Percentiles rank a stretch among this genome's conserved stretches.
Evolutionary conservation across 495 filamentous ascomycete species (phyloP).

Genomic region (Aspergillus asperescens): DNA sequence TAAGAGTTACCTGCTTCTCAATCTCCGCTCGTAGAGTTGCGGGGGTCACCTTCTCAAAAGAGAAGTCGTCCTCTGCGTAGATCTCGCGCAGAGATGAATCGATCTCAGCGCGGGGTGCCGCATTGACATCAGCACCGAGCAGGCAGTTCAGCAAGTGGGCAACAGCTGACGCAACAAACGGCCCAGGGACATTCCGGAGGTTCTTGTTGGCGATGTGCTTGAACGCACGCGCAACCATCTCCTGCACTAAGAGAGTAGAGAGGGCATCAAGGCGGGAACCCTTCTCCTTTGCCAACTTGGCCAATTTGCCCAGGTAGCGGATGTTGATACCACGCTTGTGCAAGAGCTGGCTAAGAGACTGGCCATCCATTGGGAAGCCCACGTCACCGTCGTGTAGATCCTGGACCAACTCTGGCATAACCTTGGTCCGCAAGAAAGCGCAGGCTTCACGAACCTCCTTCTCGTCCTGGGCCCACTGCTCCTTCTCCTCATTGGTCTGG

Average conservation of each 20-base stretch:
- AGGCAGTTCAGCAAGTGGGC: constrained; percentile 94
- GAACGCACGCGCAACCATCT: constrained; percentile 90
- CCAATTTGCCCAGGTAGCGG: constrained; percentile 85
- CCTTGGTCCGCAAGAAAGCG: constrained; percentile 64
- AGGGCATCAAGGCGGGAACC: constrained; percentile 71
- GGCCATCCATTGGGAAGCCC: constrained; percentile 96
- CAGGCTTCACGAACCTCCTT: constrained; percentile 80
- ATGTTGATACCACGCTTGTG: constrained; percentile 98
- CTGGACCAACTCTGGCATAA: constrained; percentile 69
- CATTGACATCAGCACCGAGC: constrained; percentile 71
- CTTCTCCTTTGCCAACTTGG: constrained; percentile 58
- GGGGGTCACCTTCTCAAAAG: constrained; percentile 72
- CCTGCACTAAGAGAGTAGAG: constrained; percentile 69
- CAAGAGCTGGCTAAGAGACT: constrained; percentile 79
- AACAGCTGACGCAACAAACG: constrained; percentile 68
- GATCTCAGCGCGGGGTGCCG: constrained; percentile 66
- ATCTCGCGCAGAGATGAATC: constrained; percentile 67
- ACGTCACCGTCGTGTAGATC: constrained; percentile 90
- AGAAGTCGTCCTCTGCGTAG: constrained; percentile 78
- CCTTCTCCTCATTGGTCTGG: constrained; percentile 84
- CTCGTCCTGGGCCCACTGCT: constrained; percentile 79
- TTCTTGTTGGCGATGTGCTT: constrained; percentile 85
- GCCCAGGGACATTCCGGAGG: constrained; percentile 71
- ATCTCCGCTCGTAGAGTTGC: constrained; percentile 64
- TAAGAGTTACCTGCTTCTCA: constrained; percentile 59